Evolutionary conservation across 768 basidiomycete species (phyloP).

Genomic region (Gloeopeniophorella convolvens): DNA sequence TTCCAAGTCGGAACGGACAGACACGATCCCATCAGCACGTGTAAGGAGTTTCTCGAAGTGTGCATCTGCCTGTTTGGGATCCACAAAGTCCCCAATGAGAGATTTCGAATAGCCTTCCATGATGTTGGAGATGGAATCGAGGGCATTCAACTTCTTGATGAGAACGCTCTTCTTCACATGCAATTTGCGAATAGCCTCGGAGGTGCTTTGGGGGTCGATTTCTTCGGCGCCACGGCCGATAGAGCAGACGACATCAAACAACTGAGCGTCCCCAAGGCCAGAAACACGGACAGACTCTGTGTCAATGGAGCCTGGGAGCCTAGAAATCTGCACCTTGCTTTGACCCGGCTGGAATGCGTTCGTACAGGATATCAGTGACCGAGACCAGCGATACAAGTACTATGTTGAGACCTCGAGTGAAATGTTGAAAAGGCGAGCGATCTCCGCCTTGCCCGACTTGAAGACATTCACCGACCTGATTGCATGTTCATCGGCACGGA

Average conservation of each 20-base stretch:
- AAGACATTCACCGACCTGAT: constrained; percentile 53
- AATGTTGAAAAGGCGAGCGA: constrained; percentile 45
- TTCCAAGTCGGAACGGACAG: constrained; percentile 30
- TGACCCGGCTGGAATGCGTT: constrained; percentile 38
- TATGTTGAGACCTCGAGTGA: constrained; percentile 40
- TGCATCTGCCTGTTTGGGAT: constrained; percentile 31
- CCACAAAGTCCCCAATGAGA: constrained; percentile 37
- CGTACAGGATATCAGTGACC: not conserved
- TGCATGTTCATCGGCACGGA: constrained; percentile 35
- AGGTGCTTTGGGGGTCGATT: constrained; percentile 21
- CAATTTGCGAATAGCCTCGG: constrained; percentile 24
- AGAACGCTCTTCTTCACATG: constrained; percentile 32
- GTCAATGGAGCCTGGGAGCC: constrained; percentile 46
- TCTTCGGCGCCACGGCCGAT: constrained; percentile 23
- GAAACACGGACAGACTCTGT: constrained; percentile 48
- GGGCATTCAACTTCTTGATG: constrained; percentile 33
- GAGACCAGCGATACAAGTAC: not conserved
- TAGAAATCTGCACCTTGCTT: constrained; percentile 44
- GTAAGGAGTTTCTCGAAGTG: constrained; percentile 40
- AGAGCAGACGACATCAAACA: constrained; percentile 52
- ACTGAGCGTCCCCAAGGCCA: constrained; percentile 40
- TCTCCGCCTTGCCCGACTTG: constrained; percentile 49
- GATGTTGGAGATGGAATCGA: constrained; percentile 36
- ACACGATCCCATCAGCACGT: constrained; percentile 31
- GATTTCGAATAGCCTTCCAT: constrained; percentile 40